Evolutionary conservation across 306 rosid species (phyloP).

Genomic region (Lathyrus oleraceus): DNA sequence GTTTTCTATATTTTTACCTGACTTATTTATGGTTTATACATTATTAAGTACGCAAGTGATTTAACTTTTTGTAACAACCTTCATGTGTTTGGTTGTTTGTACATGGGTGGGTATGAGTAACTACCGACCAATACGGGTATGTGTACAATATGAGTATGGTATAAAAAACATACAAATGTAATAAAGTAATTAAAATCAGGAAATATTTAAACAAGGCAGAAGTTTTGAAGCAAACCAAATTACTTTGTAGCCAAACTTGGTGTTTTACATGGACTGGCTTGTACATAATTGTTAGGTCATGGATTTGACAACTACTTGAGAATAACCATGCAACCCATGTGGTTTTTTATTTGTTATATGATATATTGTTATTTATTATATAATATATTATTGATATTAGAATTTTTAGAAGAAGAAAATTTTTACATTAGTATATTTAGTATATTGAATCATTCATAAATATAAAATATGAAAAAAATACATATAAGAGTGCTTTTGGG

Average conservation of each 20-base stretch:
- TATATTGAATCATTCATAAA: too few relatives aligned
- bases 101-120: not conserved
- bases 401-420: too few relatives aligned
- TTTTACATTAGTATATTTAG: too few relatives aligned
- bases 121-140: not conserved
- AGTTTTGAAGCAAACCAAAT: not conserved
- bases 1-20: not conserved
- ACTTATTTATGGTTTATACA: not conserved
- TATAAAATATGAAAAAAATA: too few relatives aligned
- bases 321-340: not conserved
- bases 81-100: not conserved
- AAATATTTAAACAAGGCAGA: not conserved
- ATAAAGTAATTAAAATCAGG: not conserved
- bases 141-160: not conserved
- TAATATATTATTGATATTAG: too few relatives aligned
- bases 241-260: not conserved
- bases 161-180: not conserved
- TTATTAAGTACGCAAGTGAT: not conserved
- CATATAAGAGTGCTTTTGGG: too few relatives aligned
- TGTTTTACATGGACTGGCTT: conserved; percentile 15
- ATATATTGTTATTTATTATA: too few relatives aligned
- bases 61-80: not conserved
- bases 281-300: not conserved
- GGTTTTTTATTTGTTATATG: too few relatives aligned
- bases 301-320: not conserved